These are phyloP conservation scores for Nakazawaea ambrosiae DNA, from an alignment of 805 yeast genomes.

Conservation along the genomic window DNA sequence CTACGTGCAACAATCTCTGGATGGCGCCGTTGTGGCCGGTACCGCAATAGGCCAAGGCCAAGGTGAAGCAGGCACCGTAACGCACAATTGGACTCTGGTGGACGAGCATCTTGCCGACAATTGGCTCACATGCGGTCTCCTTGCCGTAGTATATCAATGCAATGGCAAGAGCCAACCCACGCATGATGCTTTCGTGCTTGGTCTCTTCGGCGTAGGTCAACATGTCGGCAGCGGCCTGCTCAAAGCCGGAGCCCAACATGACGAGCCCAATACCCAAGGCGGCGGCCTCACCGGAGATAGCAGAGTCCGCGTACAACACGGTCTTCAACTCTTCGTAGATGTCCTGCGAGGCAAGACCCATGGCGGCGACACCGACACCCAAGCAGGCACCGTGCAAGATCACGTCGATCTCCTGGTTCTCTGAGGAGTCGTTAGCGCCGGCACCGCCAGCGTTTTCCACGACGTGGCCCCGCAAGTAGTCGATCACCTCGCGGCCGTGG, in stretches of 20 bases:
- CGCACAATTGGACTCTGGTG: slow-evolving; percentile 82
- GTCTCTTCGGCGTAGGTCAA: slow-evolving; percentile 88
- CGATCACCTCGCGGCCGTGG: slow-evolving; percentile 83
- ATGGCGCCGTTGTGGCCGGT: slow-evolving; percentile 89
- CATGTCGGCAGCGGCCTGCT: slow-evolving; percentile 69
- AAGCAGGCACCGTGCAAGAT: slow-evolving; percentile 92
- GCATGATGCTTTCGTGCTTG: slow-evolving; percentile 89
- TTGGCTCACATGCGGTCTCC: slow-evolving; percentile 70
- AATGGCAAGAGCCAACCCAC: slow-evolving; percentile 88
- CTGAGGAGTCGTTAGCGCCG: slow-evolving; percentile 37
- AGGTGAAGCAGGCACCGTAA: slow-evolving; percentile 92
- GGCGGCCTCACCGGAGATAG: slow-evolving; percentile 93
- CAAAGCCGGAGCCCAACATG: slow-evolving; percentile 85
- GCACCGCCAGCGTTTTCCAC: slow-evolving; percentile 35
- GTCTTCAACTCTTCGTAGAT: slow-evolving; percentile 79
- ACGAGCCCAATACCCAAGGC: slow-evolving; percentile 94
- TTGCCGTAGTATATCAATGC: slow-evolving; percentile 82
- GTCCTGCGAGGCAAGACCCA: slow-evolving; percentile 75
- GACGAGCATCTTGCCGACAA: slow-evolving; percentile 56
- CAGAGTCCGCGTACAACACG: slow-evolving; percentile 83
- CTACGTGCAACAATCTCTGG: slow-evolving; percentile 78
- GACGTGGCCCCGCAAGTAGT: slow-evolving; percentile 65
- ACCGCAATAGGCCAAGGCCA: slow-evolving; percentile 95
- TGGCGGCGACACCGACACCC: slow-evolving; percentile 94
- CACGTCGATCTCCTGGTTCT: slow-evolving; percentile 68